Evolutionary conservation across 805 yeast genomes (phyloP).

Genomic region (Maudiozyma serrabonitensis): DNA sequence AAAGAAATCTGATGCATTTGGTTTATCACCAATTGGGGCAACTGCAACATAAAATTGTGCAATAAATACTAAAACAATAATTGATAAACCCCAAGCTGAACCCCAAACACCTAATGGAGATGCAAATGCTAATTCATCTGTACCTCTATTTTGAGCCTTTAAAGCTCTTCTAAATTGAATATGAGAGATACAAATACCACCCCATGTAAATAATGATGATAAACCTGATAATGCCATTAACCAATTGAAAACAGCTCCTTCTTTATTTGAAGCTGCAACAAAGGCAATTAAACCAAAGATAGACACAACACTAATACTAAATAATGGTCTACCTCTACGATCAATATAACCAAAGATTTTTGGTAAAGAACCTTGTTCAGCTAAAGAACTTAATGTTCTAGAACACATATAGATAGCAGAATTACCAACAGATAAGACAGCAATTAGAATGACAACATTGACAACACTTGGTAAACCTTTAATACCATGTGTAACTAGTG

Average conservation of each 20-base stretch:
- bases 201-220: slow-evolving; percentile 56
- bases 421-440: slow-evolving; percentile 64
- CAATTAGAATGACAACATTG: slow-evolving; percentile 58
- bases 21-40: slow-evolving; percentile 49
- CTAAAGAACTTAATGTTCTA: slow-evolving; percentile 53
- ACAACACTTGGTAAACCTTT: slow-evolving; percentile 53
- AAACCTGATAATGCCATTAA: slow-evolving; percentile 54
- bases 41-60: slow-evolving; percentile 81
- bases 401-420: slow-evolving; percentile 64
- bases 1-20: slow-evolving; percentile 54
- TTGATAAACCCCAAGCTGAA: slow-evolving; percentile 47
- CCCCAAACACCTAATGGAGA: slow-evolving; percentile 65
- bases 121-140: slow-evolving; percentile 56
- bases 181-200: slow-evolving; percentile 48
- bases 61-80: slow-evolving; percentile 51
- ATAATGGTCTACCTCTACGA: slow-evolving; percentile 57
- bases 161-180: slow-evolving; percentile 58
- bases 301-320: slow-evolving; percentile 42
- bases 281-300: slow-evolving; percentile 50
- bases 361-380: slow-evolving; percentile 58
- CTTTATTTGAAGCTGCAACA: slow-evolving; percentile 43
- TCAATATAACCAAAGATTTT: slow-evolving; percentile 50
- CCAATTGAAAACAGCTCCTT: slow-evolving; percentile 55
- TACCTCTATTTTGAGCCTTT: slow-evolving; percentile 52
- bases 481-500: slow-evolving; percentile 55